phyloP scores from a whole-genome alignment of 768 basidiomycete genomes.

The Tulasnella sp. region DNA sequence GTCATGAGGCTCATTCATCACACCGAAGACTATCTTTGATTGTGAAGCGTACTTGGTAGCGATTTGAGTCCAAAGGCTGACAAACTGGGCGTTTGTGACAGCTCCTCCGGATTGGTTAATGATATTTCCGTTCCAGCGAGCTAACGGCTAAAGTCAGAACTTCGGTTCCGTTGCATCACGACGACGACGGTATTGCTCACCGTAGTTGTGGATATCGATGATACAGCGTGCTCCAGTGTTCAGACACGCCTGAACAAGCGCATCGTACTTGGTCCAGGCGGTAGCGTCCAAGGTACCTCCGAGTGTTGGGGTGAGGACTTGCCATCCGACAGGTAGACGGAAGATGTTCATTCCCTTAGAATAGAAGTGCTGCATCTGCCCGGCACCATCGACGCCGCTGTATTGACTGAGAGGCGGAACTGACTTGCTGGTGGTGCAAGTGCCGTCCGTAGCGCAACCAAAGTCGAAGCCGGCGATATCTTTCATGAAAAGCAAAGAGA shows the following conservation, averaged over 20 bases:
- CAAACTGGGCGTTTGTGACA: constrained; percentile 49
- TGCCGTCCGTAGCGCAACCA: constrained; percentile 23
- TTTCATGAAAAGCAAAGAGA: constrained; percentile 34
- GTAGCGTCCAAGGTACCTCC: constrained; percentile 37
- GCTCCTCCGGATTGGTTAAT: constrained; percentile 52
- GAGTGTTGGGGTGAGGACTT: constrained; percentile 32
- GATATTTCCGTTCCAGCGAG: constrained; percentile 47
- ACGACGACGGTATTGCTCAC: constrained; percentile 33
- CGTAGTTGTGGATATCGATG: constrained; percentile 38
- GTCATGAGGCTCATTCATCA: constrained; percentile 60
- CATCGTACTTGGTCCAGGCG: constrained; percentile 45
- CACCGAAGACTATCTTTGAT: constrained; percentile 33
- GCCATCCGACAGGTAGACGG: constrained; percentile 57
- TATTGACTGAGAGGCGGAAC: constrained; percentile 32
- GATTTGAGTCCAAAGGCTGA: constrained; percentile 45
- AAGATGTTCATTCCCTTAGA: constrained; percentile 47
- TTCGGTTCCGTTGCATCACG: constrained; percentile 31
- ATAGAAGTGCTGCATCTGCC: constrained; percentile 56
- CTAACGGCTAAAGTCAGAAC: constrained; percentile 37
- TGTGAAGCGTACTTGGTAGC: constrained; percentile 41
- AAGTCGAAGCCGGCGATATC: constrained; percentile 17
- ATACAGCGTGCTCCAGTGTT: constrained; percentile 45
- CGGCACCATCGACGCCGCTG: constrained; percentile 41
- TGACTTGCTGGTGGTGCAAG: constrained; percentile 27
- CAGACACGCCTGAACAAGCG: constrained; percentile 45